Conservation (phyloP, 495 filamentous ascomycete species). For the Usnea hakonensis region DNA sequence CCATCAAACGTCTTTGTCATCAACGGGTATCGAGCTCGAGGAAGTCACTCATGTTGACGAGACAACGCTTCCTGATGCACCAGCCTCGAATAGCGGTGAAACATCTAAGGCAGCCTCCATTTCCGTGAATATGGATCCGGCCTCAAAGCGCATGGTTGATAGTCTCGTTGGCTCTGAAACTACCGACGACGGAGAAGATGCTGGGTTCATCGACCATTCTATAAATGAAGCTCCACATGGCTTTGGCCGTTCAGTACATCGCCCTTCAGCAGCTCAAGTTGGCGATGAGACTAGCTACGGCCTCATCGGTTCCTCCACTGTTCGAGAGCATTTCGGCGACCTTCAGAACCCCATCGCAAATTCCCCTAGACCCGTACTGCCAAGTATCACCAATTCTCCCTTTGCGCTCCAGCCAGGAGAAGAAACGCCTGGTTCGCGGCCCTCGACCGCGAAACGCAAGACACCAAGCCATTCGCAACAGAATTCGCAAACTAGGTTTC, state of each 20-base stretch:
- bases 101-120: constrained; percentile 42
- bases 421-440: constrained; percentile 26
- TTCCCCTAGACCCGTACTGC: constrained; percentile 27
- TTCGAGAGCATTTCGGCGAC: constrained; percentile 10
- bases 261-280: not conserved
- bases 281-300: constrained; percentile 21
- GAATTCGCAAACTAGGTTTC: constrained; percentile 9
- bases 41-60: constrained; percentile 38
- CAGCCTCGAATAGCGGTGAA: constrained; percentile 26
- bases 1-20: constrained; percentile 20
- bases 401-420: constrained; percentile 31
- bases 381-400: constrained; percentile 43
- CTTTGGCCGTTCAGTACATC: not conserved
- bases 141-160: constrained; percentile 39
- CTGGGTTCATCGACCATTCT: not conserved
- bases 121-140: constrained; percentile 37
- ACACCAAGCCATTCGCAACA: constrained; percentile 14
- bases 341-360: constrained; percentile 14
- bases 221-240: not conserved
- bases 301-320: constrained; percentile 11
- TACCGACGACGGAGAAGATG: constrained; percentile 37
- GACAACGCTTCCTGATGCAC: constrained; percentile 25
- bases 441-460: constrained; percentile 16
- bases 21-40: constrained; percentile 38
- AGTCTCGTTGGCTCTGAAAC: constrained; percentile 52